These are phyloP conservation scores for Trichoderma harzianum DNA, from an alignment of 2,329 filamentous ascomycete species.

Conservation along the genomic window DNA sequence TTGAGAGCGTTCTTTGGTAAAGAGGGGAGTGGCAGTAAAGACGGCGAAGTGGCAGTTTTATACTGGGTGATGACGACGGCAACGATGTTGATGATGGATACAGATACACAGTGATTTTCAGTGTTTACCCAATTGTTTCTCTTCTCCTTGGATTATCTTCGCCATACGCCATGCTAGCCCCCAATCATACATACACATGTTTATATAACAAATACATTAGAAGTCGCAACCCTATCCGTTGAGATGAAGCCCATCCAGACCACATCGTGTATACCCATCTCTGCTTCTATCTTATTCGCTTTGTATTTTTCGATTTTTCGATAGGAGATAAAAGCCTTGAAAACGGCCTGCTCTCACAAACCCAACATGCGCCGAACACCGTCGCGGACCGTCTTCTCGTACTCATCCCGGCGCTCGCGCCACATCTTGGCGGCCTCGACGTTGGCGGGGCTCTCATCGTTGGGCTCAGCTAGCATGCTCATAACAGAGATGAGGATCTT, in stretches of 20 bases:
- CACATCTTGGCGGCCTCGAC: slow-evolving; percentile 96
- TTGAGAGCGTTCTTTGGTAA: not conserved
- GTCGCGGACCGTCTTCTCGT: slow-evolving; percentile 80
- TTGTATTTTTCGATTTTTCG: not conserved
- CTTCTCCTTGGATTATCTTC: slow-evolving; percentile 1
- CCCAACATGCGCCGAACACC: slow-evolving; percentile 78
- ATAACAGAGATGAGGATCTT: slow-evolving; percentile 97
- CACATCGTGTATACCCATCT: not conserved
- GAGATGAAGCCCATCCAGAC: not conserved
- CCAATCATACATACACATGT: slow-evolving; percentile 8
- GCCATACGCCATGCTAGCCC: slow-evolving; percentile 19
- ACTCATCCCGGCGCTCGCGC: slow-evolving; percentile 78
- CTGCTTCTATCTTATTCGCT: too few species aligned
- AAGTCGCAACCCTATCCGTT: not conserved
- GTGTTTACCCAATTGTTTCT: not conserved
- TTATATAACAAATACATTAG: not conserved
- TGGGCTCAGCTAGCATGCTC: slow-evolving; percentile 97
- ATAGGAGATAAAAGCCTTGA: not conserved
- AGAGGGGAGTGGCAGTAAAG: not conserved
- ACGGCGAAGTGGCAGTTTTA: not conserved
- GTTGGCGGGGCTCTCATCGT: slow-evolving; percentile 94
- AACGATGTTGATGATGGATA: slow-evolving; percentile 9
- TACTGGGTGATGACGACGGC: not conserved
- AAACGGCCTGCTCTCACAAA: slow-evolving; percentile 43
- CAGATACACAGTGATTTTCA: not conserved